These are phyloP conservation scores for Tetrapisispora fleetii DNA, from an alignment of 805 yeast genomes.

Conservation along the genomic window DNA sequence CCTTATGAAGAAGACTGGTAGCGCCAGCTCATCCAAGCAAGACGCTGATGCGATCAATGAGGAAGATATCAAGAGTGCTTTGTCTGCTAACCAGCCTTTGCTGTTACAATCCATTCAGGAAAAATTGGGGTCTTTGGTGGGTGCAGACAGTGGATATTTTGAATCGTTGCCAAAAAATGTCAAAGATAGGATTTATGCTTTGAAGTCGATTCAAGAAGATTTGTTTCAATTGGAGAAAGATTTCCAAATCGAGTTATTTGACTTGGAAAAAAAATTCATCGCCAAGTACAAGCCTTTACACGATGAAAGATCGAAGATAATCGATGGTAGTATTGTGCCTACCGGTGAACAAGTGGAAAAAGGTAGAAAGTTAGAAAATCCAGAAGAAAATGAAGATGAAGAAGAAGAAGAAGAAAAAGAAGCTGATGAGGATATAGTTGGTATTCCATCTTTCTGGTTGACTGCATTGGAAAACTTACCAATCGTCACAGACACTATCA, in stretches of 20 bases:
- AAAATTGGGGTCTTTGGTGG: slow-evolving; percentile 73
- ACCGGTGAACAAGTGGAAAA: slow-evolving; percentile 63
- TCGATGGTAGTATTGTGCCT: slow-evolving; percentile 70
- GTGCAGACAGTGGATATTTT: slow-evolving; percentile 79
- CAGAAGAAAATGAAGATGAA: slow-evolving; percentile 33
- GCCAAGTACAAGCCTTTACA: slow-evolving; percentile 67
- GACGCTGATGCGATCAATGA: slow-evolving; percentile 61
- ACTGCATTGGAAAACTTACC: slow-evolving; percentile 86
- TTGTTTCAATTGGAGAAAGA: slow-evolving; percentile 81
- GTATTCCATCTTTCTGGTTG: slow-evolving; percentile 94
- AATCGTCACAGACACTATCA: slow-evolving; percentile 70
- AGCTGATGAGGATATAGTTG: slow-evolving; percentile 38
- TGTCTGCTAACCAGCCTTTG: slow-evolving; percentile 65
- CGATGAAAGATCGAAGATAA: slow-evolving; percentile 58
- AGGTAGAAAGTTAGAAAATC: slow-evolving; percentile 60
- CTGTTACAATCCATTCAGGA: slow-evolving; percentile 83
- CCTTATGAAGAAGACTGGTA: slow-evolving; percentile 31
- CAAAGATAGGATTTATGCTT: slow-evolving; percentile 66
- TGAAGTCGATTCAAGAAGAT: slow-evolving; percentile 70
- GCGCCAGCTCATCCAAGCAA: slow-evolving; percentile 7
- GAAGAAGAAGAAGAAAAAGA: slow-evolving; percentile 35
- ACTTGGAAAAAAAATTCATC: slow-evolving; percentile 72
- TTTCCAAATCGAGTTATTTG: slow-evolving; percentile 81
- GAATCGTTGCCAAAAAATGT: slow-evolving; percentile 63
- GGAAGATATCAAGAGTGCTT: slow-evolving; percentile 39